Evolutionary conservation across 495 filamentous ascomycete species (phyloP).

Genomic region (Aspergillus sparsus): DNA sequence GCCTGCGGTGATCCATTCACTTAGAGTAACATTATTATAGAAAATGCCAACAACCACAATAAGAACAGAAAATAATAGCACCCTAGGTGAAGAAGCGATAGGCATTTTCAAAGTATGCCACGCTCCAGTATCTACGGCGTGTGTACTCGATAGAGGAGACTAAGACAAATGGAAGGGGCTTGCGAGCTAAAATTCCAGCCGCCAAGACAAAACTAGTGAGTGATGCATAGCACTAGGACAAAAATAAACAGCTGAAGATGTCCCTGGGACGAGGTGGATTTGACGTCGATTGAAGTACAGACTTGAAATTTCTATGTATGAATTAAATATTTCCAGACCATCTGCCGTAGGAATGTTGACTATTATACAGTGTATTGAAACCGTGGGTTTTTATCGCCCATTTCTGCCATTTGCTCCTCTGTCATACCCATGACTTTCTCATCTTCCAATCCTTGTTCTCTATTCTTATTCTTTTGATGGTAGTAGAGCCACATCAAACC

Average conservation of each 20-base stretch:
- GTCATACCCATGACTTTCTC: conserved; percentile 54
- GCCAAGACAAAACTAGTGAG: conserved; percentile 4
- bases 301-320: neutral
- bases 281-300: too few relatives aligned
- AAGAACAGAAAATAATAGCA: conserved; percentile 4
- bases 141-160: neutral
- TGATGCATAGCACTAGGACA: neutral
- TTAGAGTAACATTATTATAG: conserved; percentile 8
- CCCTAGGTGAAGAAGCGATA: neutral
- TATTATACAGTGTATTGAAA: conserved; percentile 57
- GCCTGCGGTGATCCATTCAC: conserved; percentile 6
- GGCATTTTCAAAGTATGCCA: neutral
- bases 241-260: neutral
- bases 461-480: conserved; percentile 53
- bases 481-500: conserved; percentile 58
- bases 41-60: conserved; percentile 8
- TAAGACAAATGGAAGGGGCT: neutral
- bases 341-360: conserved; percentile 11
- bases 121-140: too few relatives aligned
- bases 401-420: conserved; percentile 65
- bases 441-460: conserved; percentile 55
- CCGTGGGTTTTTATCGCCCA: conserved; percentile 68
- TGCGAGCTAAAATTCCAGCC: neutral
- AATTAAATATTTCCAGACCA: neutral
- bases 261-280: too few relatives aligned